Conservation (phyloP, 2,329 filamentous ascomycete species). For the Exophiala sp. region DNA sequence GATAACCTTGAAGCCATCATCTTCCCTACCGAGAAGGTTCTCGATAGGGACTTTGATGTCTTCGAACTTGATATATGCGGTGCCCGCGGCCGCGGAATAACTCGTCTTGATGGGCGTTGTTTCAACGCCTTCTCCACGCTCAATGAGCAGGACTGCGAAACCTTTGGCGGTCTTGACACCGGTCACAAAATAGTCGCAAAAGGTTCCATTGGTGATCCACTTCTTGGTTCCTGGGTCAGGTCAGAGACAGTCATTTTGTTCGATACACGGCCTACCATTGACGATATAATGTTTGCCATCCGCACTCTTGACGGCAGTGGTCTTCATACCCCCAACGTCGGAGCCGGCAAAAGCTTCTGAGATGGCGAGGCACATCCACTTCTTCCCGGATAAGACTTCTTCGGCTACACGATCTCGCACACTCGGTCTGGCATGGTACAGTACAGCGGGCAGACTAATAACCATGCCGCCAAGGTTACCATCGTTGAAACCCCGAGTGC, state of each 20-base stretch:
- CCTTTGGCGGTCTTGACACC: slow-evolving; percentile 75
- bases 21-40: slow-evolving; percentile 68
- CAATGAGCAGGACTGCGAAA: slow-evolving; percentile 65
- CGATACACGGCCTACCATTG: slow-evolving; percentile 56
- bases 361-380: slow-evolving; percentile 69
- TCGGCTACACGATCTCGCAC: slow-evolving; percentile 65
- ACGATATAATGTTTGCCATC: slow-evolving; percentile 52
- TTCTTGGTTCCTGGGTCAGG: slow-evolving; percentile 81
- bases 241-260: slow-evolving; percentile 65
- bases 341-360: slow-evolving; percentile 65
- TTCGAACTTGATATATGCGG: slow-evolving; percentile 71
- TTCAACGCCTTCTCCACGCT: slow-evolving; percentile 60
- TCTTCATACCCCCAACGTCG: slow-evolving; percentile 62
- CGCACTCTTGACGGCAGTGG: slow-evolving; percentile 59
- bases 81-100: slow-evolving; percentile 56
- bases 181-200: slow-evolving; percentile 95
- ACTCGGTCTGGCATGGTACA: slow-evolving; percentile 61
- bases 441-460: slow-evolving; percentile 59
- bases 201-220: slow-evolving; percentile 99
- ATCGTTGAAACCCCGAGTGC: slow-evolving; percentile 31
- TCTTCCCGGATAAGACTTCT: slow-evolving; percentile 62
- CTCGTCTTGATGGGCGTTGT: slow-evolving; percentile 65
- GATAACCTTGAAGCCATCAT: slow-evolving; percentile 67
- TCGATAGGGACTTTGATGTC: slow-evolving; percentile 67
- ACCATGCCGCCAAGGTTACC: slow-evolving; percentile 54